These are phyloP conservation scores for Pontederia paniculata DNA, from an alignment of 176 grass and related monocot species.

Conservation along the genomic window DNA sequence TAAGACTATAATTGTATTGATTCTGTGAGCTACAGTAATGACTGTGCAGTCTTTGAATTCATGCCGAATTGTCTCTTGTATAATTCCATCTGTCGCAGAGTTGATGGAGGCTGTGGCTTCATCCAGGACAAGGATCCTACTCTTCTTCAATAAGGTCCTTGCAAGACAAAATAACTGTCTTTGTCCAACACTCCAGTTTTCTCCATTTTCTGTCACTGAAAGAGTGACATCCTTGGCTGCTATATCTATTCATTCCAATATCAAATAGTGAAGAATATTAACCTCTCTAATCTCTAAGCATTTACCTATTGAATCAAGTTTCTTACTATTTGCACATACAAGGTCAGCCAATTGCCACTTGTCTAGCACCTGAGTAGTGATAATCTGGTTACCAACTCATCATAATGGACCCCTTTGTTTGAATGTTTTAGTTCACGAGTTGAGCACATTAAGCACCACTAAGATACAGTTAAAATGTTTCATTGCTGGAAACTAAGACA, in stretches of 20 bases:
- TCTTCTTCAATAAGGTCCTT: constrained; percentile 72
- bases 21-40: constrained; percentile 80
- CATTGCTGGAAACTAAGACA: no score
- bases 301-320: constrained; percentile 74
- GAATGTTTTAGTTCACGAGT: neutral
- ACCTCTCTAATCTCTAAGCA: no score
- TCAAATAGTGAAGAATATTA: neutral
- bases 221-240: neutral
- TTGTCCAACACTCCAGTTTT: constrained; percentile 93
- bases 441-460: no score
- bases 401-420: no score
- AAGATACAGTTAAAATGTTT: no score
- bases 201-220: constrained; percentile 85
- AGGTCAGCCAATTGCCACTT: constrained; percentile 87
- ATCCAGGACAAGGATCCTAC: constrained; percentile 66
- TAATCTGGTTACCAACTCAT: neutral
- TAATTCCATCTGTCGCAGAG: constrained; percentile 60
- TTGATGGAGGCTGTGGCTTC: constrained; percentile 94
- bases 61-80: constrained; percentile 51
- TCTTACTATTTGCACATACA: constrained; percentile 51
- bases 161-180: constrained; percentile 84
- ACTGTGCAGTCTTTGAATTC: constrained; percentile 71
- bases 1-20: constrained; percentile 85
- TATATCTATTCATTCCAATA: neutral
- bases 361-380: constrained; percentile 42